These are phyloP conservation scores for Calonectria crousiana DNA, from an alignment of 2,329 filamentous ascomycete genomes.

Conservation along the genomic window DNA sequence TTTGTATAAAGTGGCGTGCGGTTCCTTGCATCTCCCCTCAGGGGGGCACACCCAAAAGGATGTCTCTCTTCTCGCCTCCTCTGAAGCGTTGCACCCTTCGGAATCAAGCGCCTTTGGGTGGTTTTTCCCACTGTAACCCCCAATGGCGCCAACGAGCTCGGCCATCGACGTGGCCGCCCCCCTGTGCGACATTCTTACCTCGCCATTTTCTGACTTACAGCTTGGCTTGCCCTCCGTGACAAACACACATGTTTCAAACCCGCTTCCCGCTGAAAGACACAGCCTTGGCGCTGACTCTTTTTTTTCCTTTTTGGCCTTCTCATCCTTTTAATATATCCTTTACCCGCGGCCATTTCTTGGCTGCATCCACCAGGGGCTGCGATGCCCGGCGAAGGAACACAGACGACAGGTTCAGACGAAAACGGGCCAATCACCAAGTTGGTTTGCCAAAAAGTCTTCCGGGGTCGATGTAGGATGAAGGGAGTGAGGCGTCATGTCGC, in stretches of 20 bases:
- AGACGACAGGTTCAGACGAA: conserved; percentile 22
- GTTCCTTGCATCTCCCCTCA: conserved; percentile 34
- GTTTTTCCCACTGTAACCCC: conserved; percentile 32
- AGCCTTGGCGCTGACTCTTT: not conserved
- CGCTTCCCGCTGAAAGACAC: not conserved
- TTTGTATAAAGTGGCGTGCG: conserved; percentile 35
- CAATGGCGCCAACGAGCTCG: conserved; percentile 17
- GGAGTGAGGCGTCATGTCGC: conserved; percentile 9
- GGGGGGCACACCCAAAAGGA: not conserved
- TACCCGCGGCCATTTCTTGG: conserved; percentile 29
- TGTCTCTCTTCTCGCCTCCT: not conserved
- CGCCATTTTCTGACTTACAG: not conserved
- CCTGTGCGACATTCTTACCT: conserved; percentile 1
- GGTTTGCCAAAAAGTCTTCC: conserved; percentile 28
- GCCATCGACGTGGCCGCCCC: conserved; percentile 10
- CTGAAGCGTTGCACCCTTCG: conserved; percentile 23
- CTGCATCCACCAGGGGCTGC: conserved; percentile 7
- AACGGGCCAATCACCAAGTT: conserved; percentile 37
- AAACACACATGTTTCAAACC: conserved; percentile 6
- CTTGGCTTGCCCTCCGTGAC: not conserved
- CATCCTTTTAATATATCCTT: conserved; percentile 20
- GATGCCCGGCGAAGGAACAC: conserved; percentile 32
- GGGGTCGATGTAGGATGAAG: not conserved
- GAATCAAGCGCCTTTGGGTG: conserved; percentile 36
- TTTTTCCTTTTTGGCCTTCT: not conserved